Evolutionary conservation across 225 moss, liverwort and hornwort species (phyloP).

Genomic region (Asterella californica): DNA sequence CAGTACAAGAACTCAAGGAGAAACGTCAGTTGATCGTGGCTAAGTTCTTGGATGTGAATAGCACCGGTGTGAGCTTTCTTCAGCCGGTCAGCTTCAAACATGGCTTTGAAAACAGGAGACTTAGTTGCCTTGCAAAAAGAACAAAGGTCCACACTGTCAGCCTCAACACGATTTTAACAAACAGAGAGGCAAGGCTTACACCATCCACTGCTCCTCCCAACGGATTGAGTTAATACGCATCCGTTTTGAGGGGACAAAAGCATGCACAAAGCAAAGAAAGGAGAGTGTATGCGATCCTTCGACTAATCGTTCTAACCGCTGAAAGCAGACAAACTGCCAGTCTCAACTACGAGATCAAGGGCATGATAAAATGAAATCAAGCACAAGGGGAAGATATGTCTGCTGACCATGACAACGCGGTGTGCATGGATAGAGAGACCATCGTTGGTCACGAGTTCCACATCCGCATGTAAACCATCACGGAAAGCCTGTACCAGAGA

Average conservation of each 20-base stretch:
- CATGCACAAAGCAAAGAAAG: neutral
- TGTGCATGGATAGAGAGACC: slow-evolving; percentile 84
- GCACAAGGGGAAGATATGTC: neutral
- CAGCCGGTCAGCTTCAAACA: slow-evolving; percentile 80
- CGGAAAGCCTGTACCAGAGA: slow-evolving; percentile 90
- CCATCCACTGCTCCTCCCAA: neutral
- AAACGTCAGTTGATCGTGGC: slow-evolving; percentile 72
- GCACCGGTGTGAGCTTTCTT: slow-evolving; percentile 79
- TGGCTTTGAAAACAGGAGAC: slow-evolving; percentile 79
- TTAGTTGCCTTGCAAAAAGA: slow-evolving; percentile 63
- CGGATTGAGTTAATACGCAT: neutral
- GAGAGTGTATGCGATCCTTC: no score
- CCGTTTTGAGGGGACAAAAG: neutral
- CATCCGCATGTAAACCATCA: slow-evolving; percentile 76
- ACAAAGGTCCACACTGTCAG: neutral
- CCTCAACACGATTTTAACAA: neutral
- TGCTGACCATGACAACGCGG: slow-evolving; percentile 84
- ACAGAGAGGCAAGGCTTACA: neutral
- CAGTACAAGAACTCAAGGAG: slow-evolving; percentile 89
- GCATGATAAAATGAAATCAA: neutral
- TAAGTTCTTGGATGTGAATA: slow-evolving; percentile 75
- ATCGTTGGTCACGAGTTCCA: slow-evolving; percentile 81
- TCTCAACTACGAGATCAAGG: no score
- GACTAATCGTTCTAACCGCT: neutral
- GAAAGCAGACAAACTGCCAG: neutral